Base-by-base conservation (phyloP, 2,329 filamentous ascomycete species). In the Trichothecium roseum region DNA sequence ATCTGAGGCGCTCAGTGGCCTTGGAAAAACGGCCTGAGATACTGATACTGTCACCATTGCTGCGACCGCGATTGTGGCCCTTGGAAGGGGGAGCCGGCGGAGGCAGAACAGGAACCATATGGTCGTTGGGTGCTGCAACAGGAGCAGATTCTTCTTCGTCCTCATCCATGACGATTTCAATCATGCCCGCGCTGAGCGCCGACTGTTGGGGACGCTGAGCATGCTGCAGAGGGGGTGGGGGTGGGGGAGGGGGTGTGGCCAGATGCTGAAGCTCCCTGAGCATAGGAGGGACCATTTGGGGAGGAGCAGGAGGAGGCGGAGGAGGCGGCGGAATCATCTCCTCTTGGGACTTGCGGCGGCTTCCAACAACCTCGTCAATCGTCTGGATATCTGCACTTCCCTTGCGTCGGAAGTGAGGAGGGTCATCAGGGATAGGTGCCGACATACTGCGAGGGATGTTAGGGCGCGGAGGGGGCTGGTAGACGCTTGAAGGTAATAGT, bases 161-260 rank as follows among this genome's bases (percentile, higher is more conserved):
- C 3, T 76, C 72, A 43, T 80, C 74, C 68, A 77, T 76, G 34
- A 81, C 73, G 41, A 81, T 76, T 51, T 81, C 75, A 43, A 81
- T 78, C 48, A 74, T 69, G 4, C 69, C 74, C 0, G 71, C 68
- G 7, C 63, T 44, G 2, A 63, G 63, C 40, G 68, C 64, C 41
- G 66, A 62, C 31, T 67, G 50, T 7, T 59, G 56, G 3, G 59
- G 53, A 46, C 24, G 59, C 54, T 30, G 58, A 49, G 31, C 58
- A 35, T 65, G 57, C 1, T 69, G 69, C 4, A 78, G 54, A 1
- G 75, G 75, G 1, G 72, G 68, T 1, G 74, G 75, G 1, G 76
- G 76, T 0, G 76, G 76, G 0, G 76, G 74, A 1, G 75, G 75
- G 2, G 74, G 74, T 17, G 57, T 62, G 16, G 73, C 72, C 18